Base-by-base conservation (phyloP, 208 protist genomes). In the Willaertia magna region DNA sequence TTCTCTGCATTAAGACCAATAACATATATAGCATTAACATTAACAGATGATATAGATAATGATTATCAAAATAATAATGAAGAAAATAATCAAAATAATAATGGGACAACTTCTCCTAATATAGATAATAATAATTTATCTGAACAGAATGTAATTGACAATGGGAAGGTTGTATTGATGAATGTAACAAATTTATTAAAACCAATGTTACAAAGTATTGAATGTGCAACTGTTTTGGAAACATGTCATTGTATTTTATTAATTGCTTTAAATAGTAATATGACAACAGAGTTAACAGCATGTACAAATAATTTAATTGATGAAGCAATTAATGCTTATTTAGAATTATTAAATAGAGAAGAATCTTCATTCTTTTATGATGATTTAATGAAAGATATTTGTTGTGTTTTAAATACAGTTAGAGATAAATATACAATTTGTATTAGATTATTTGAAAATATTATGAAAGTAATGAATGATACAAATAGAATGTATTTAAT, bases 351-450 rank as follows among this genome's bases (percentile, higher is more conserved):
- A 40, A 16, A 83, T 1, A 83, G 78, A 83, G 43, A 30, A 55
- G 78, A 83, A 22, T 55, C 78, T 22, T 40, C n/a, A 30, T 55
- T 44, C 26, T 55, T 26, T n/a, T 26, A 55, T 42, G 43, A 48
- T n/a, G 30, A 83, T 55, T n/a, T 83, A 12, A 48, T 83, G 47
- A 83, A 83, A 42, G 78, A 83, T 55, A 55, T 83, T 83, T 55
- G 43, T 40, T 55, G 18, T 34, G 22, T 55, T 6, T 34, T 83
- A 1, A 83, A 83, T 22, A 30, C 46, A 59, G 47, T 55, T 39
- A 52, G 78, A 43, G 47, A 48, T 22, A 83, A 83, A 26, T 83
- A 55, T 42, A 55, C 26, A 40, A n/a, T 48, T 40, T 83, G 46
- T 42, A 46, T 42, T 12, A 55, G 4, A 55, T 55, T 83, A 59